Evolutionary conservation across 2,329 filamentous ascomycete species (phyloP).

Genomic region (Hymenoscyphus albidus): DNA sequence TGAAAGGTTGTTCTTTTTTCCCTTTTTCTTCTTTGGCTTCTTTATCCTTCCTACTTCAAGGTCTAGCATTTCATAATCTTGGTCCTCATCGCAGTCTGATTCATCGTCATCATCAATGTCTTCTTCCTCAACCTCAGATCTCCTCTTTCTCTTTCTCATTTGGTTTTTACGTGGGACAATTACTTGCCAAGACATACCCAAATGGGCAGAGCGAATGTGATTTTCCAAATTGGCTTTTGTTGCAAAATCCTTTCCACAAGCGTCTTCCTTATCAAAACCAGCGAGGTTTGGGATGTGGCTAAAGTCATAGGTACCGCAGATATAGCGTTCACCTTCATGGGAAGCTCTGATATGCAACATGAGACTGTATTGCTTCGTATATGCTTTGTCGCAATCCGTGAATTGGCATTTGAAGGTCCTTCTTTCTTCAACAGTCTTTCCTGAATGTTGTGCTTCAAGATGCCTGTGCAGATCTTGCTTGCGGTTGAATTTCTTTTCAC

Average conservation of each 20-base stretch:
- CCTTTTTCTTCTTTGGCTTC: slow-evolving; percentile 11
- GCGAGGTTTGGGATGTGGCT: slow-evolving; percentile 52
- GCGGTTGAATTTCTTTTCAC: slow-evolving; percentile 63
- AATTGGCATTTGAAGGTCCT: slow-evolving; percentile 65
- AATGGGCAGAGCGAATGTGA: slow-evolving; percentile 78
- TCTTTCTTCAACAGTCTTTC: slow-evolving; percentile 56
- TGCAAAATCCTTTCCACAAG: slow-evolving; percentile 71
- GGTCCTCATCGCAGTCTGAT: slow-evolving; percentile 7
- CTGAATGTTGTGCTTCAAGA: slow-evolving; percentile 72
- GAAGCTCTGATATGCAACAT: slow-evolving; percentile 73
- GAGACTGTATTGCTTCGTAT: slow-evolving; percentile 81
- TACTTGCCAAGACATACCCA: slow-evolving; percentile 43
- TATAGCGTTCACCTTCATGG: slow-evolving; percentile 72
- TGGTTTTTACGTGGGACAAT: slow-evolving; percentile 40
- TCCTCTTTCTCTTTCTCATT: slow-evolving; percentile 38
- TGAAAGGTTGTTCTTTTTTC: slow-evolving; percentile 16
- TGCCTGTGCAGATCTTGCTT: slow-evolving; percentile 69
- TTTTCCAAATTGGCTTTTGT: slow-evolving; percentile 78
- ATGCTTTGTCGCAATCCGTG: slow-evolving; percentile 67
- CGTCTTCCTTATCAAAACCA: slow-evolving; percentile 61
- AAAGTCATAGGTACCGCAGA: slow-evolving; percentile 71
- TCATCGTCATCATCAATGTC: not conserved
- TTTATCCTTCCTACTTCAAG: slow-evolving; percentile 12
- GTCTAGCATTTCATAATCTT: slow-evolving; percentile 14
- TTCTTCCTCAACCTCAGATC: slow-evolving; percentile 23